Conservation (phyloP, 805 yeast genomes). For the Diddensiella santjacobensis region DNA sequence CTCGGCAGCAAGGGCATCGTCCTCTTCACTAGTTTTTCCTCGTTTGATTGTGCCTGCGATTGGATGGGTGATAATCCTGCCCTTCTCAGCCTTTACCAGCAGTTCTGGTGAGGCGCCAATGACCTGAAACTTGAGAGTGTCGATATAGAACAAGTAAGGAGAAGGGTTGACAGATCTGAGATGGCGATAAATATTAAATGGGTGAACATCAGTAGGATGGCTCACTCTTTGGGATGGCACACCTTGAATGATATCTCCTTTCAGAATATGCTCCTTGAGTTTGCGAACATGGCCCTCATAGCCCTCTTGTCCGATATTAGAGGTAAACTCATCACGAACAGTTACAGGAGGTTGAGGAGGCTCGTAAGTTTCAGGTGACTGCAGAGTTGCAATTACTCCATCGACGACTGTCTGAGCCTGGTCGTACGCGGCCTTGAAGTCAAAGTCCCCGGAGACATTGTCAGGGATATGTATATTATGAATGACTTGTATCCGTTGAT, state of each 20-base stretch:
- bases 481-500: slow-evolving; percentile 86
- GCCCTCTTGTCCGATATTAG: slow-evolving; percentile 92
- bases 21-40: slow-evolving; percentile 89
- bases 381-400: slow-evolving; percentile 45
- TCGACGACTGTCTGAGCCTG: slow-evolving; percentile 56
- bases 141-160: slow-evolving; percentile 93
- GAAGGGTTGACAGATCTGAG: slow-evolving; percentile 95
- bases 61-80: slow-evolving; percentile 87
- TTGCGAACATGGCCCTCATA: slow-evolving; percentile 76
- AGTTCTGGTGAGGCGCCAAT: slow-evolving; percentile 98
- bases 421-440: slow-evolving; percentile 49
- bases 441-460: slow-evolving; percentile 18
- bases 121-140: slow-evolving; percentile 84
- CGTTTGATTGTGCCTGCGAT: slow-evolving; percentile 95
- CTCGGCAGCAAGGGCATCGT: slow-evolving; percentile 72
- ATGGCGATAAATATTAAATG: slow-evolving; percentile 93
- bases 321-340: slow-evolving; percentile 63
- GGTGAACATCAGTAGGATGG: slow-evolving; percentile 91
- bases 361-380: slow-evolving; percentile 32
- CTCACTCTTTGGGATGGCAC: slow-evolving; percentile 98
- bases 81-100: slow-evolving; percentile 77
- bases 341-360: slow-evolving; percentile 77
- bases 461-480: slow-evolving; percentile 60
- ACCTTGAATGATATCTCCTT: slow-evolving; percentile 95
- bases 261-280: slow-evolving; percentile 74